Evolutionary conservation across 1,284 basidiomycete genomes (phyloP), one percentile per base, ranked within the genome.

Genomic region (Chiua sp.): DNA sequence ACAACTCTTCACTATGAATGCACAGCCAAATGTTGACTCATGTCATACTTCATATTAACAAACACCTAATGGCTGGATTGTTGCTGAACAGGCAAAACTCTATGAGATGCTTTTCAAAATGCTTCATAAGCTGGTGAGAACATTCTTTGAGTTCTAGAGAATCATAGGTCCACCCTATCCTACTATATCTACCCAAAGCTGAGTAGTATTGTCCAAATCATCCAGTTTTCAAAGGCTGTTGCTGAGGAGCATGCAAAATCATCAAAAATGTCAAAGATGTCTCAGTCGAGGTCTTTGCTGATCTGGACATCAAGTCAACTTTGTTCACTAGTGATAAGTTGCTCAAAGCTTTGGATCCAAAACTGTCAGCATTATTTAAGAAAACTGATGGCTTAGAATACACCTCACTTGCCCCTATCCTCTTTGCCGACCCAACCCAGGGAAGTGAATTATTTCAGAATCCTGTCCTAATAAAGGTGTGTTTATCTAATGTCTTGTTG

Each of bases 251-350:
- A 4, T 2, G 22, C 46, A 15, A 61, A 61, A 59, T 61, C 2
- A 10, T 61, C 44, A 61, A 61, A 22, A 59, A 42, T 20, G 32
- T 59, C 49, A 61, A 60, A 33, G 57, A 61, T 7, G 4, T 51
- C 22, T 42, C 23, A 0, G 49, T 15, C 0, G 12, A 60, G 26
- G 42, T 59, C 20, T 61, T 61, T 30, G 30, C 52, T n/a, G 16
- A 32, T 18, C 49, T 61, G 26, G 23, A 48, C 32, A 18, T 60
- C 26, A 53, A 53, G 46, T 7, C 48, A 1, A 42, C 15, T 1
- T 22, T 59, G 10, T 51, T 61, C 28, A 46, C 7, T 1, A 35
- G 52, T 18, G 23, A 59, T 16, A 59, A 54, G 46, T 20, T 47
- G 12, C 51, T 54, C 44, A 59, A 59, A 33, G 57, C 42, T 6